Base-by-base conservation (phyloP, 169 alveolate genomes). In the Cryptosporidium parvum region DNA sequence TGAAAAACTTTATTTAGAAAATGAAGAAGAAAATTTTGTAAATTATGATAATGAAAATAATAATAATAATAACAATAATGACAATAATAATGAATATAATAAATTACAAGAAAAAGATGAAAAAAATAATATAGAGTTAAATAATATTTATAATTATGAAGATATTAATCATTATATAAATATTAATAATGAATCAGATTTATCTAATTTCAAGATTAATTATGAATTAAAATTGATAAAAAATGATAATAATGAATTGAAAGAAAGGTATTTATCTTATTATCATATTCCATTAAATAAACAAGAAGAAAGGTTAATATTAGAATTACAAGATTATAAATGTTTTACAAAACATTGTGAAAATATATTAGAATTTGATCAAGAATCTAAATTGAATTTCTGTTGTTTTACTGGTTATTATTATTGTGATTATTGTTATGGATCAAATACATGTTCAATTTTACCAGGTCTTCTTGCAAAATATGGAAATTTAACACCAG, bases 341-440 rank as follows among this genome's bases (percentile, higher is more conserved):
- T 80, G 89, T 45, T 80, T 37, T 48, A 44, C 52, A 42, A 80
- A 16, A 10, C 51, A 35, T 26, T 80, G 89, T 42, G 29, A 51
- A n/a, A n/a, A 18, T 9, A 5, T 7, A 18, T 1, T 80, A 14
- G 62, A 80, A 26, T 23, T 45, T 45, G 59, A 48, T 31, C 21
- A 56, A n/a, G 56, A 62, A 37, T 12, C 16, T 10, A 75, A 37
- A 42, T 9, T 42, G 1, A 59, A 65, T 44, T 80, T 80, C 59
- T 80, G 89, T 26, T 80, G 89, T 65, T 65, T 62, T 39, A 80
- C 89, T 61, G 89, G 89, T 39, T 80, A 62, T 62, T 80, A 23
- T 65, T 80, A 80, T 62, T 80, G 89, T 65, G 73, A 59, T 48
- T 9, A 35, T 37, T 80, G 89, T 62, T 80, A 42, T 80, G 89